A percentile compares a stretch with the other conserved stretches of the same genome.
Conservation (phyloP, 805 yeast species). For the Metschnikowia santaceciliae region DNA sequence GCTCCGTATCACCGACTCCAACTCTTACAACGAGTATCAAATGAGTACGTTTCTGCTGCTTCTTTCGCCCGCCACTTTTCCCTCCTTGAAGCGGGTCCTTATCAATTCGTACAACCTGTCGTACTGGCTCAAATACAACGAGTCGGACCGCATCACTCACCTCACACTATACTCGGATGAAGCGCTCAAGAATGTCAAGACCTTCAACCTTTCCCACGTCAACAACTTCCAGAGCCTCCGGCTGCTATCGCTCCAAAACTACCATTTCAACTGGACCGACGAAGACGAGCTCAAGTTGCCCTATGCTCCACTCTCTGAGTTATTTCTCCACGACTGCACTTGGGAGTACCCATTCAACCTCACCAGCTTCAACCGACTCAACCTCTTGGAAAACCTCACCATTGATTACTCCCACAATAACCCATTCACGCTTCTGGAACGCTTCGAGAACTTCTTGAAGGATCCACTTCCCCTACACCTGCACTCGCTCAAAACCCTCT, state of each 20-base stretch:
- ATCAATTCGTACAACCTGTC: slow-evolving; percentile 37
- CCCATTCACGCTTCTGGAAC: slow-evolving; percentile 35
- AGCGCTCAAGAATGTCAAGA: slow-evolving; percentile 18
- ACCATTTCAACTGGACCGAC: slow-evolving; percentile 41
- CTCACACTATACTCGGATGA: slow-evolving; percentile 27
- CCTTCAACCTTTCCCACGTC: slow-evolving; percentile 45
- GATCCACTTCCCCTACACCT: slow-evolving; percentile 19
- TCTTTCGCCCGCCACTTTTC: slow-evolving; percentile 20
- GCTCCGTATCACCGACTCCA: slow-evolving; percentile 10
- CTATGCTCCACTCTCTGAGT: slow-evolving; percentile 17
- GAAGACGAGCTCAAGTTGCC: slow-evolving; percentile 14
- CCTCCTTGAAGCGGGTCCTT: slow-evolving; percentile 20
- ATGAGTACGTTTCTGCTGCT: slow-evolving; percentile 24
- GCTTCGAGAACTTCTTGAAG: slow-evolving; percentile 29
- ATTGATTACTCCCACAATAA: slow-evolving; percentile 26
- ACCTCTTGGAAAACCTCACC: slow-evolving; percentile 21
- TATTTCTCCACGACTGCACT: slow-evolving; percentile 42
- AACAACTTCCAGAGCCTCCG: slow-evolving; percentile 30
- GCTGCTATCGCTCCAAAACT: slow-evolving; percentile 35
- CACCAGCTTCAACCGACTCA: slow-evolving; percentile 28
- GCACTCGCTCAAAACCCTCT: slow-evolving; percentile 12
- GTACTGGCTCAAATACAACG: slow-evolving; percentile 39
- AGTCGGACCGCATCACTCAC: slow-evolving; percentile 15
- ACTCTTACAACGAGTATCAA: slow-evolving; percentile 24
- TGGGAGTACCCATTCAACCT: slow-evolving; percentile 57